A percentile compares a stretch with the other conserved stretches of the same genome.
These are phyloP conservation scores for Leishmania amazonensis DNA, from an alignment of 208 protist genomes.

Conservation along the genomic window DNA sequence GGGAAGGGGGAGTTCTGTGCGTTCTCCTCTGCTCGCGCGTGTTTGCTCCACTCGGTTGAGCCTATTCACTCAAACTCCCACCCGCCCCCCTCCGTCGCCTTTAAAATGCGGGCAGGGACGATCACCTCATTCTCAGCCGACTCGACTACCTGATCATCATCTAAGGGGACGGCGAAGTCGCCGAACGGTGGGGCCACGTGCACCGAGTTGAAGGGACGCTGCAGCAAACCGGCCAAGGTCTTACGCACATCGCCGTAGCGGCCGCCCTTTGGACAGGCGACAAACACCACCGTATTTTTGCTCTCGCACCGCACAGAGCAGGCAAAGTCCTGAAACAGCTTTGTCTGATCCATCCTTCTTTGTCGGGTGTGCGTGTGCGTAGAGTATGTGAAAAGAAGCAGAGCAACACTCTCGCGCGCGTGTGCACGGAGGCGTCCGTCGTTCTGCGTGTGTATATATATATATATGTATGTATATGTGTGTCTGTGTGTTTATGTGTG, in stretches of 20 bases:
- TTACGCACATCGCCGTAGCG: conserved; percentile 77
- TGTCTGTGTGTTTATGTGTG: not conserved
- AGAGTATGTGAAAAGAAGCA: not conserved
- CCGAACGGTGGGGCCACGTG: conserved; percentile 30
- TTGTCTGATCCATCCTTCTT: conserved; percentile 37
- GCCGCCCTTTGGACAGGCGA: conserved; percentile 50
- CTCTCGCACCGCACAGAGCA: conserved; percentile 61
- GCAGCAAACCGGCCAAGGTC: conserved; percentile 61
- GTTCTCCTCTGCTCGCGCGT: not conserved
- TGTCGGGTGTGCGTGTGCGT: not conserved
- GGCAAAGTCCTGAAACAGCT: conserved; percentile 57
- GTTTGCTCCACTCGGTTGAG: no score
- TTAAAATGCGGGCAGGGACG: conserved; percentile 41
- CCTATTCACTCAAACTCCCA: conserved; percentile 42
- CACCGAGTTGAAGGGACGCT: conserved; percentile 43
- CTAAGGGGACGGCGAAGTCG: conserved; percentile 24
- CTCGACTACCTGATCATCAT: conserved; percentile 37
- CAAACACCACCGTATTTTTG: conserved; percentile 56
- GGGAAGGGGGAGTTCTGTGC: not conserved
- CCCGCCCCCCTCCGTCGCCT: conserved; percentile 27
- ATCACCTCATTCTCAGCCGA: conserved; percentile 37
- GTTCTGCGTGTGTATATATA: not conserved
- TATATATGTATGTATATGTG: not conserved
- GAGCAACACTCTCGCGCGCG: not conserved
- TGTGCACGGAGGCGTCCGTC: not conserved